Base-by-base conservation (phyloP, 176 grass and related monocot species). In the barley (Hordeum vulgare) region DNA sequence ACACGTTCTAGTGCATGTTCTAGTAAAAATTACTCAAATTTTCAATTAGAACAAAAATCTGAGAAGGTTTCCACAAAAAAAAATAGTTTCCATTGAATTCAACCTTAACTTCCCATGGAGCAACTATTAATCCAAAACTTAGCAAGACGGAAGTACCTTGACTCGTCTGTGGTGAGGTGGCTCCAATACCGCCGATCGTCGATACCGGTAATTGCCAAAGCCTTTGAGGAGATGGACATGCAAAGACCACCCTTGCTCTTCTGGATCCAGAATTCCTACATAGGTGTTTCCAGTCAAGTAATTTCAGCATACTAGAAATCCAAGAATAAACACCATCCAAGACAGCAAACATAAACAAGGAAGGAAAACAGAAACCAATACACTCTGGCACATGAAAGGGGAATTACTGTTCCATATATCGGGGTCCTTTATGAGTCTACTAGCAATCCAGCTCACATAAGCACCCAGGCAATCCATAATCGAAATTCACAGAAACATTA, bases 111-210 rank as follows among this genome's bases (percentile, higher is more conserved):
- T 71, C 35, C 9, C 44, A 25, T 71, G 31, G 44, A 37, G 33
- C 51, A 66, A 67, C 28, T 76, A 78, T 13, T 79, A 3, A 47
- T n/a, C 24, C 26, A 54, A 83, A 21, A 25, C 8, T 12, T 12
- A 60, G 7, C 31, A 28, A 77, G 15, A 76, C 10, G 35, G 25
- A n/a, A 56, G 53, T 86, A 98, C 96, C 96, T 90, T 37, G 96
- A 98, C 82, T 99, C 93, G 29, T 96, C 89, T 20, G 93, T 95
- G 61, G 75, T 56, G 51, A 94, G 88, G 68, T 92, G 83, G 57
- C 74, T 99, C 96, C 91, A 99, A 81, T 99, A 96, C 84, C 93
- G 91, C 47, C 90, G 42, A 61, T 99, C 96, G 62, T 96, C 91
- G 28, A 99, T 94, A 62, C 96, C 89, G 1, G 89, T 96, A 20